phyloP scores from a whole-genome alignment of 2,329 filamentous ascomycete genomes.

The Sporothrix curviconia region DNA sequence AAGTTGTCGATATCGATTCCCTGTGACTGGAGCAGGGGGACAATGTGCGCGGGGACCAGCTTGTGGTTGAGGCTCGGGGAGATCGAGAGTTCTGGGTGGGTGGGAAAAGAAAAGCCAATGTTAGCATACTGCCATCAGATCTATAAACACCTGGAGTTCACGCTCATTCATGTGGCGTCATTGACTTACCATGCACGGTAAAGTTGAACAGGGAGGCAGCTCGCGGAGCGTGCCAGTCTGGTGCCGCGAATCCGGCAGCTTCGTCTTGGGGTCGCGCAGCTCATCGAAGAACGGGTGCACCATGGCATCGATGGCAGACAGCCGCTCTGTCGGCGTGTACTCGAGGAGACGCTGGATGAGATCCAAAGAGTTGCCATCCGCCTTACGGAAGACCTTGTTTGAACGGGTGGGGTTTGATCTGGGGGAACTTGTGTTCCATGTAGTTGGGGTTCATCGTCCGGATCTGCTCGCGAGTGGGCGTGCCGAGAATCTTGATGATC shows the following conservation, averaged over 20 bases:
- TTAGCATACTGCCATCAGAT: too few relatives aligned
- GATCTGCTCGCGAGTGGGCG: slow-evolving; percentile 94
- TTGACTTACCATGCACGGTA: slow-evolving; percentile 78
- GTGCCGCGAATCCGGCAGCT: slow-evolving; percentile 89
- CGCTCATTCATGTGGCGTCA: too few relatives aligned
- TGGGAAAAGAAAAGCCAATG: background rate
- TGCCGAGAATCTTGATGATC: slow-evolving; percentile 98
- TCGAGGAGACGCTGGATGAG: slow-evolving; percentile 89
- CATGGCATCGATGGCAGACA: slow-evolving; percentile 93
- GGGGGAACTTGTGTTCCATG: slow-evolving; percentile 99
- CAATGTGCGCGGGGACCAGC: slow-evolving; percentile 79
- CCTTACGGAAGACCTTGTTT: slow-evolving; percentile 99
- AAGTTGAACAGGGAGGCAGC: slow-evolving; percentile 90
- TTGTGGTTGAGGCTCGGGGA: slow-evolving; percentile 78
- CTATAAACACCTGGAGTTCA: too few relatives aligned
- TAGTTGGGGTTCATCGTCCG: slow-evolving; percentile 99
- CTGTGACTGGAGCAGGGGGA: slow-evolving; percentile 63
- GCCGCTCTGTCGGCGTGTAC: slow-evolving; percentile 93
- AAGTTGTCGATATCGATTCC: slow-evolving; percentile 93
- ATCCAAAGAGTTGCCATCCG: slow-evolving; percentile 85
- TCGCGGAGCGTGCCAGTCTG: slow-evolving; percentile 73
- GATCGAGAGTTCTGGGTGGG: slow-evolving; percentile 76
- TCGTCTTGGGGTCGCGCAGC: slow-evolving; percentile 82
- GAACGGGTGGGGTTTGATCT: slow-evolving; percentile 99
- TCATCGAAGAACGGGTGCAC: slow-evolving; percentile 98